Conservation (phyloP, 768 basidiomycete species). For the Trametes coccinea region DNA sequence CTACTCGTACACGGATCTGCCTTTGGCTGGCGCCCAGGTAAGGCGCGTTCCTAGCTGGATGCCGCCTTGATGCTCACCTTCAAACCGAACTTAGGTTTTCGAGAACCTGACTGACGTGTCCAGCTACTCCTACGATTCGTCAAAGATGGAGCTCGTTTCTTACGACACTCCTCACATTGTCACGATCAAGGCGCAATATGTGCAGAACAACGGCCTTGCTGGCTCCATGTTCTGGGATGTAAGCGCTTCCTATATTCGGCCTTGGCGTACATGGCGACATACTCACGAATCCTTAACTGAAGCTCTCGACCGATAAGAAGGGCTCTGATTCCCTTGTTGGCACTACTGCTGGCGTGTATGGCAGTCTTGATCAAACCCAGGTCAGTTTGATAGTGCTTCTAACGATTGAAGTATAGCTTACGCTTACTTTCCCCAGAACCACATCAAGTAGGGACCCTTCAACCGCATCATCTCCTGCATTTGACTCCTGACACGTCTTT, state of each 20-base stretch:
- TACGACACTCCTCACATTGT: constrained; percentile 77
- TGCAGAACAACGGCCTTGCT: constrained; percentile 58
- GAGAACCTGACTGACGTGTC: constrained; percentile 70
- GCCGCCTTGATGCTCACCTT: not conserved
- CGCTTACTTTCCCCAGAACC: constrained; percentile 43
- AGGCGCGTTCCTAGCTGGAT: not conserved
- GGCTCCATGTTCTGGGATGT: constrained; percentile 78
- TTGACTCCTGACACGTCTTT: not conserved
- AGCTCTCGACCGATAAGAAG: constrained; percentile 61
- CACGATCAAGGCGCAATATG: constrained; percentile 66
- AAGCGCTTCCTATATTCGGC: not conserved
- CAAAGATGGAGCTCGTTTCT: constrained; percentile 65
- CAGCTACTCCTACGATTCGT: constrained; percentile 74
- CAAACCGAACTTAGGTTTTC: constrained; percentile 34
- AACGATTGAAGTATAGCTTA: not conserved
- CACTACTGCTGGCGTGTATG: constrained; percentile 47
- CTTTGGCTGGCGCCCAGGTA: constrained; percentile 41
- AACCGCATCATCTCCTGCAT: not conserved
- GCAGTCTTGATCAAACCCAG: constrained; percentile 55
- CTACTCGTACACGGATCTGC: constrained; percentile 77
- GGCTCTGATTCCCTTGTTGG: constrained; percentile 59
- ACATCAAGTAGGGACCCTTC: constrained; percentile 39
- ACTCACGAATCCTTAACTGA: not conserved
- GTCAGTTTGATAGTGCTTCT: not conserved
- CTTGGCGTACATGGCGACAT: too few relatives aligned